Base-by-base conservation (phyloP, 495 filamentous ascomycete species). In the Talaromyces proteolyticus region DNA sequence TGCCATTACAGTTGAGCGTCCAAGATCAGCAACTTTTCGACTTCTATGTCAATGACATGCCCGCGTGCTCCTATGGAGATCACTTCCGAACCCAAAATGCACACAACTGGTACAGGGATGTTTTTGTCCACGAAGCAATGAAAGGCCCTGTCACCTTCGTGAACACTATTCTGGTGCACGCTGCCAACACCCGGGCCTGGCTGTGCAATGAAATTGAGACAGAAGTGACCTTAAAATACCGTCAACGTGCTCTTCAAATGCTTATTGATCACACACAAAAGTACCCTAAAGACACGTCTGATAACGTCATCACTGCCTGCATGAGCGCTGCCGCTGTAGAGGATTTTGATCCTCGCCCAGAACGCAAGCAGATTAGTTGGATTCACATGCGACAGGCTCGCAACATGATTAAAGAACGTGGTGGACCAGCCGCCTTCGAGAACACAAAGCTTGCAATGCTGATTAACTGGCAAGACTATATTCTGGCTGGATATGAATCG, bases 381-480 rank as follows among this genome's bases (percentile, higher is more conserved):
- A 47, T 61, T 4, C 68, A 71, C 25, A 71, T 70, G 65, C 63
- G 65, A 17, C 63, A 64, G 34, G 69, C 68, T 6, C 56, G 59
- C 21, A 58, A 67, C 51, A 70, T 70, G 64, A 68, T 71, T 12
- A 60, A 66, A 22, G 56, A 57, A 1, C 64, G 69, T 10, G 66
- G 65, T 2, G 69, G 69, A 1, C 63, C 68, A 3, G 54, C 53
- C 37, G 67, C 65, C 22, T 71, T 71, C 47, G 53, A 57, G 12
- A 60, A 65, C 41, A 69, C 65, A 7, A 67, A 61, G 29, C 46
- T 71, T n/a, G 66, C 64, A 0, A 71, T 65, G 60, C 47, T 73
- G 22, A 68, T 69, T 36, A 70, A 73, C 42, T 72, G 66, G 69
- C 65, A 68, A 57, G 68, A 72, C 47, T 70, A 72, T 49, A 68